Conservation (phyloP, 345 rosid genomes). For the Sapria himalayana region DNA sequence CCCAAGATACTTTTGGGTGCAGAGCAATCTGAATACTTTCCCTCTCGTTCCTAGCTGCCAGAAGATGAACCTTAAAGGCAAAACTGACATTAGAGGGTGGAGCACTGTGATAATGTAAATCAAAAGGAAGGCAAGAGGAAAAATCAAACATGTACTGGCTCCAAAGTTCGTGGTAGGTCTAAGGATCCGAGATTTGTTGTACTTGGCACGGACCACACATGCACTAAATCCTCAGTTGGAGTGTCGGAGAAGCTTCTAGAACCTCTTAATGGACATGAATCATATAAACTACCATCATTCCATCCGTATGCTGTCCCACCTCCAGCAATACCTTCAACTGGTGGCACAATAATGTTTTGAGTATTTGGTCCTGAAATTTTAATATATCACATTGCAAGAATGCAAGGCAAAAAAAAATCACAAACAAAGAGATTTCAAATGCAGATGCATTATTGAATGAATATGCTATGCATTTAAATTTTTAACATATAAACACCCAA, state of each 20-base stretch:
- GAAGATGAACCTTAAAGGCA: slow-evolving; percentile 49
- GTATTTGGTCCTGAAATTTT: too few relatives aligned
- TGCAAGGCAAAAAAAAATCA: too few relatives aligned
- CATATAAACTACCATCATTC: slow-evolving; percentile 30
- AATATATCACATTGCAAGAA: too few relatives aligned
- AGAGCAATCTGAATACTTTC: slow-evolving; percentile 86
- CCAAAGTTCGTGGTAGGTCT: slow-evolving; percentile 62
- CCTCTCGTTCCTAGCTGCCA: slow-evolving; percentile 94
- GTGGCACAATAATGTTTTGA: slow-evolving; percentile 31
- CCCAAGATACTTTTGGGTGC: slow-evolving; percentile 89
- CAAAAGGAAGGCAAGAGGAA: neutral
- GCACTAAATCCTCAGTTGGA: slow-evolving; percentile 52
- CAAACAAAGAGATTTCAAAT: too few relatives aligned
- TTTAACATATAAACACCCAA: too few relatives aligned
- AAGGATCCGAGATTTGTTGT: slow-evolving; percentile 62
- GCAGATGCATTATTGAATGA: too few relatives aligned
- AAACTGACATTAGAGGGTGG: slow-evolving; percentile 8
- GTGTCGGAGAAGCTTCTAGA: slow-evolving; percentile 40
- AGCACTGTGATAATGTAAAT: slow-evolving; percentile 3
- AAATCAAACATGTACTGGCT: slow-evolving; percentile 35
- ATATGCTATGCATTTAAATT: too few relatives aligned
- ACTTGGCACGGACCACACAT: slow-evolving; percentile 81
- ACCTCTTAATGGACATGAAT: slow-evolving; percentile 21
- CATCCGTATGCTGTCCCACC: slow-evolving; percentile 98
- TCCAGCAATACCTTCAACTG: slow-evolving; percentile 96